Percentiles rank a stretch among this genome's conserved stretches.
These are phyloP conservation scores for Alternaria sp. DNA, from an alignment of 2,329 filamentous ascomycete species.

Conservation along the genomic window DNA sequence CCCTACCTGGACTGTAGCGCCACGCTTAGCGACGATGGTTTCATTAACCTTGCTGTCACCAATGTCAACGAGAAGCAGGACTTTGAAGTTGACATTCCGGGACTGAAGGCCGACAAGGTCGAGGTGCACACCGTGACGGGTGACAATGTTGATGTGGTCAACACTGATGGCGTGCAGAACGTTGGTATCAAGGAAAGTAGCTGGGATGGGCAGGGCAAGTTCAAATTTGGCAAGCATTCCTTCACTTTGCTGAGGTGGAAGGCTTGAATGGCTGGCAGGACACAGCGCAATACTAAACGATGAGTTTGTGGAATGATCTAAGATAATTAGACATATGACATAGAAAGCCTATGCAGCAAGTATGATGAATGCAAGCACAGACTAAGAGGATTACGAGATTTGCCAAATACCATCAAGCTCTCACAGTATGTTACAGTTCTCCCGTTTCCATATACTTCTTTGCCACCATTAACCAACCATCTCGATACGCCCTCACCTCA, in stretches of 20 bases:
- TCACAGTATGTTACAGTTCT: background rate
- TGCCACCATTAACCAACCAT: conserved; percentile 13
- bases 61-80: conserved; percentile 69
- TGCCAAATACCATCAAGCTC: background rate
- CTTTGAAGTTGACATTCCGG: conserved; percentile 66
- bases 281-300: background rate
- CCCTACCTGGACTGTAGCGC: conserved; percentile 75
- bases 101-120: conserved; percentile 57
- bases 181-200: conserved; percentile 66
- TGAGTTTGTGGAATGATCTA: background rate
- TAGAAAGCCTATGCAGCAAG: background rate
- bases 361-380: background rate
- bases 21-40: conserved; percentile 64
- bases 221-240: conserved; percentile 72
- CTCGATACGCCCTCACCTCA: conserved; percentile 15
- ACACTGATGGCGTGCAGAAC: conserved; percentile 67
- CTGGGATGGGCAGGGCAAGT: conserved; percentile 69
- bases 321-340: background rate
- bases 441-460: conserved; percentile 21
- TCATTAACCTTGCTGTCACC: conserved; percentile 72
- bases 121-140: conserved; percentile 70
- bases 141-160: conserved; percentile 62
- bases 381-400: background rate
- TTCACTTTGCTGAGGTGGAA: conserved; percentile 71
- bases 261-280: background rate